Percentiles rank a stretch among this genome's conserved stretches.
phyloP scores from a whole-genome alignment of 2,329 filamentous ascomycete species.

The Chaetomiaceae sp. region DNA sequence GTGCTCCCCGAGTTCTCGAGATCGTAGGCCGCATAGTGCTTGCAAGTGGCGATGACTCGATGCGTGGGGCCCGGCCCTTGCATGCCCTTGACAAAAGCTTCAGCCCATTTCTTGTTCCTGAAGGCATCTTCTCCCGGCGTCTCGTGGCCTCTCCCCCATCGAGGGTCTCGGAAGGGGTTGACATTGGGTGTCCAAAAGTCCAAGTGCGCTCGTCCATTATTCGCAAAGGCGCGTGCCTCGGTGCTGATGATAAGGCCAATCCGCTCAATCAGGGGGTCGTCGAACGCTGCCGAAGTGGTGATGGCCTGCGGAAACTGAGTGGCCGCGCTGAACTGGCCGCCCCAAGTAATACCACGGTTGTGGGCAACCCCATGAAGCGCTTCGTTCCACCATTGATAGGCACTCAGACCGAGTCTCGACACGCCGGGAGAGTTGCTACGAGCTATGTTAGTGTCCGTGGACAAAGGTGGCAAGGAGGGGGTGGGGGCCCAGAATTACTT shows the following conservation, averaged over 20 bases:
- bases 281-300: conserved; percentile 57
- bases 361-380: conserved; percentile 54
- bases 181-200: conserved; percentile 66
- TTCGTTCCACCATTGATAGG: conserved; percentile 56
- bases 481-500: conserved; percentile 10
- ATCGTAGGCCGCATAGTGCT: conserved; percentile 57
- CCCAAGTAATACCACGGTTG: conserved; percentile 49
- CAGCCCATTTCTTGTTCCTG: conserved; percentile 26
- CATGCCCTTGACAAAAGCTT: conserved; percentile 25
- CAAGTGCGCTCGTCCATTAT: conserved; percentile 50
- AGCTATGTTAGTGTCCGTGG: background rate
- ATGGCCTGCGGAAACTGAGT: conserved; percentile 65
- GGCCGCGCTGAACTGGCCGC: conserved; percentile 52
- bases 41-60: conserved; percentile 51
- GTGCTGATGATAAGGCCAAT: conserved; percentile 42
- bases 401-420: conserved; percentile 49
- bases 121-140: conserved; percentile 33
- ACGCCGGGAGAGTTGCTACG: conserved; percentile 41
- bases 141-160: conserved; percentile 59
- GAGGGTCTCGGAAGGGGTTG: conserved; percentile 59
- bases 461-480: background rate
- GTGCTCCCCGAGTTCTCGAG: conserved; percentile 27
- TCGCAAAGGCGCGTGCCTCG: conserved; percentile 62
- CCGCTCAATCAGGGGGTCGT: conserved; percentile 53
- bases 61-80: conserved; percentile 22